Conservation (phyloP, 129 eudicot species). For the Scalesia atractyloides region DNA sequence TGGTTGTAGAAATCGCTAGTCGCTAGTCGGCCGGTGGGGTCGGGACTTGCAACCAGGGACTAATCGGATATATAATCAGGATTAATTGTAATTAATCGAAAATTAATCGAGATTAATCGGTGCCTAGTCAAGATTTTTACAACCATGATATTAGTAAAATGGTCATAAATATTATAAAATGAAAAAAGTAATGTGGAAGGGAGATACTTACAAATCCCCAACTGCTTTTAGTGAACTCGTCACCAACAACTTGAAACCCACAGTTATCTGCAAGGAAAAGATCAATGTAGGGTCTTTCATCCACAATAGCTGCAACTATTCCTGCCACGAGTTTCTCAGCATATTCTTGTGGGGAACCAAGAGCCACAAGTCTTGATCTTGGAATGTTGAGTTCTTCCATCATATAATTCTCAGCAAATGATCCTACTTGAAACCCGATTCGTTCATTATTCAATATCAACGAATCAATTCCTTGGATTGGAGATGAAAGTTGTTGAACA, state of each 20-base stretch:
- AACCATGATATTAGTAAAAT: background rate
- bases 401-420: constrained; percentile 75
- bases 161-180: background rate
- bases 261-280: constrained; percentile 64
- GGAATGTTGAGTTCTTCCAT: constrained; percentile 73
- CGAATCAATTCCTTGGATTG: constrained; percentile 80
- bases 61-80: too few species aligned
- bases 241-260: constrained; percentile 64
- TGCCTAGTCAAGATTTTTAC: too few species aligned
- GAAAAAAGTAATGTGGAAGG: background rate
- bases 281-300: constrained; percentile 78
- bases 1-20: too few species aligned
- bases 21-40: too few species aligned
- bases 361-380: constrained; percentile 64
- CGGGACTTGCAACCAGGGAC: too few species aligned
- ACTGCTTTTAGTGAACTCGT: constrained; percentile 72
- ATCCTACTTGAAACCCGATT: constrained; percentile 85
- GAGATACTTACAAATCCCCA: constrained; percentile 93
- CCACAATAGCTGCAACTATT: constrained; percentile 76
- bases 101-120: too few species aligned
- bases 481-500: constrained; percentile 77
- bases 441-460: constrained; percentile 50
- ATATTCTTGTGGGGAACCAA: constrained; percentile 76
- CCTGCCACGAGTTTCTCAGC: constrained; percentile 61
- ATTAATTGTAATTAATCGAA: too few species aligned